Percentiles rank a stretch among this genome's conserved stretches.
These are phyloP conservation scores for Crithidia thermophila DNA, from an alignment of 208 protist species.

Conservation along the genomic window DNA sequence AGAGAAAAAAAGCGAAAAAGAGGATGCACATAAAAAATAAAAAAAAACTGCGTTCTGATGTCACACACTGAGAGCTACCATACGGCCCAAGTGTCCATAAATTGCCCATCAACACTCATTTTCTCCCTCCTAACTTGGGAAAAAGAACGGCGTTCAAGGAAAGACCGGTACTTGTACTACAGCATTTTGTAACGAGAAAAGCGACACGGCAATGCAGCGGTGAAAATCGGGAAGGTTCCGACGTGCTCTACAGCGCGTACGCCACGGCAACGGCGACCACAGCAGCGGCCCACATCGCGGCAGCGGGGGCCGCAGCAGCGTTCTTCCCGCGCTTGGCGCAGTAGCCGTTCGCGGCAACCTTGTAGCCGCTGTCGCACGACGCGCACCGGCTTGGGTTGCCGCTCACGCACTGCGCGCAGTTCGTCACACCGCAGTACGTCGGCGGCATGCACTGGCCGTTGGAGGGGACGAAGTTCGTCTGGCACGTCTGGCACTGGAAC, in stretches of 20 bases:
- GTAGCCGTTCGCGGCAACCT: neutral
- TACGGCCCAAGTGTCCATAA: too few species aligned
- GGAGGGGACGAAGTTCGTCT: neutral
- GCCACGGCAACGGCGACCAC: neutral
- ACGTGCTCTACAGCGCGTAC: neutral
- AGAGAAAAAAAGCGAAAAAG: too few species aligned
- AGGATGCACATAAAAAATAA: too few species aligned
- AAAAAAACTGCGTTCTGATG: too few species aligned
- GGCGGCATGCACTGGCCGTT: constrained; percentile 3
- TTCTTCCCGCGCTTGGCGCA: neutral
- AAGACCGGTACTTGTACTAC: too few species aligned
- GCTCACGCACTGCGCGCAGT: constrained; percentile 5
- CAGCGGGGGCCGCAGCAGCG: constrained; percentile 4
- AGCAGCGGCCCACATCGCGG: constrained; percentile 3
- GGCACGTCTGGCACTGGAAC: constrained; percentile 1
- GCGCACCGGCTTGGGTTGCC: neutral
- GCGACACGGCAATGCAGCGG: neutral
- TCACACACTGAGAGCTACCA: too few species aligned
- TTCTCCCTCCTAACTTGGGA: too few species aligned
- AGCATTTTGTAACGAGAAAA: too few species aligned
- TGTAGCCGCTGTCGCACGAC: constrained; percentile 1
- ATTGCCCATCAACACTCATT: too few species aligned
- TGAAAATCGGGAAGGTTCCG: neutral
- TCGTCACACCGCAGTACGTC: constrained; percentile 15
- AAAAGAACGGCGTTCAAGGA: too few species aligned